Evolutionary conservation across 805 yeast species (phyloP), one percentile per base, ranked within the genome.

Genomic region (Clavispora asparagi): DNA sequence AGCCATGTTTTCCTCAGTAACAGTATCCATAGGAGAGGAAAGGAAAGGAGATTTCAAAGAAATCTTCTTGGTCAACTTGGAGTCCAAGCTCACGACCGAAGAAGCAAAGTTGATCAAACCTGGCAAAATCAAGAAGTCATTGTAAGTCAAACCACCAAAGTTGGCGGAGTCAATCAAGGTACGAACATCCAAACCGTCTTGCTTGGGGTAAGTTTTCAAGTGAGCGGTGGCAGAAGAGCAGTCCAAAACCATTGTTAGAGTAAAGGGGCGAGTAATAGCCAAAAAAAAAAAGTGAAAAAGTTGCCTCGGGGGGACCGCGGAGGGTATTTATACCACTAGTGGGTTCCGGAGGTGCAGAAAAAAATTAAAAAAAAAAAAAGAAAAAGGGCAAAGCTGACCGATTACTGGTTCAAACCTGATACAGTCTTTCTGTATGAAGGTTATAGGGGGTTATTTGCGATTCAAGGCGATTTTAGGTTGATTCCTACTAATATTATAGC

Each of bases 1-100:
- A 55, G 99, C 99, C 99, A 94, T 94, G 50, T 84, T 87, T 52
- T 90, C 74, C 78, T 94, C 99, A 48, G 99, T 94, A 56, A 94
- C 99, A 42, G 99, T 94, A 74, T 94, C 99, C 99, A 94, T 94
- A 59, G 99, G 99, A 61, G 98, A 89, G 17, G 98, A 92, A 50
- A 94, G 92, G 57, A 94, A 89, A 48, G 99, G 99, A 40, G 96
- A 76, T 76, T 86, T 90, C 71, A 94, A 77, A 46, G 94, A 71
- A 76, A 94, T 94, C 63, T 85, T 86, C 76, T 86, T 91, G 64
- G 99, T 92, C 70, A 94, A 77, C 69, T 80, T 86, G 54, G 96
- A 79, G 58, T 91, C 96, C 65, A 92, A 77, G 42, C 74, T 71
- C 50, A 94, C 97, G 19, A 58, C 72, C 44, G 84, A 76, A 28